A percentile compares a stretch with the other conserved stretches of the same genome.
These are phyloP conservation scores for Helotiales sp. DNA, from an alignment of 2,329 filamentous ascomycete species.

Conservation along the genomic window DNA sequence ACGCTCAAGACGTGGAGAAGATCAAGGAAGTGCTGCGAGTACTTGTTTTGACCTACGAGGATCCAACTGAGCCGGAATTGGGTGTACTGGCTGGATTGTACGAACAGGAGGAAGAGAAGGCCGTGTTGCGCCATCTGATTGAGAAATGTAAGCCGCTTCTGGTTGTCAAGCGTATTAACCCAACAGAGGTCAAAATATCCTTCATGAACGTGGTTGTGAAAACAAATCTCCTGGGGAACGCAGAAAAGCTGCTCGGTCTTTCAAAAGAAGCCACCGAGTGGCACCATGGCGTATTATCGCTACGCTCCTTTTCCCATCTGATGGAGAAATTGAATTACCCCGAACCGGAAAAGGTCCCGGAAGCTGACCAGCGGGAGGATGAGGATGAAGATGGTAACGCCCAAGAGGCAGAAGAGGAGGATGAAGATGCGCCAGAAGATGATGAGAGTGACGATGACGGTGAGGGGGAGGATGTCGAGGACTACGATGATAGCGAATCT, in stretches of 20 bases:
- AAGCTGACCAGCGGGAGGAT: neutral
- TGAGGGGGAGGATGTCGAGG: neutral
- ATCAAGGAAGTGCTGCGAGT: constrained; percentile 3
- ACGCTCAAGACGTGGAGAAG: neutral
- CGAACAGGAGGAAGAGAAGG: neutral
- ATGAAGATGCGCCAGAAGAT: neutral
- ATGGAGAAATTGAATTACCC: constrained; percentile 2
- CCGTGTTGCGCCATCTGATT: neutral
- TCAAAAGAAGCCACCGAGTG: neutral
- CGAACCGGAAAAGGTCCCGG: neutral
- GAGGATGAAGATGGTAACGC: too few species aligned
- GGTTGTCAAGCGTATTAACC: neutral
- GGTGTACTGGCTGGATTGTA: neutral
- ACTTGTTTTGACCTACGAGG: constrained; percentile 4
- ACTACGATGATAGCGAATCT: neutral
- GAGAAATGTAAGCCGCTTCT: neutral
- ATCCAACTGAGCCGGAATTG: constrained; percentile 3
- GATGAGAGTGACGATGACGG: neutral
- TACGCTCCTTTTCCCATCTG: constrained; percentile 1
- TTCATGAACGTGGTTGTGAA: neutral
- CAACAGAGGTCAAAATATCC: neutral
- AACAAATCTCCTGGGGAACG: neutral
- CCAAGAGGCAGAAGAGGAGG: neutral
- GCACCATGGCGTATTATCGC: constrained; percentile 4
- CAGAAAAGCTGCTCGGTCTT: neutral